Base-by-base conservation (phyloP, 306 rosid genomes). In the Albizia julibrissin region DNA sequence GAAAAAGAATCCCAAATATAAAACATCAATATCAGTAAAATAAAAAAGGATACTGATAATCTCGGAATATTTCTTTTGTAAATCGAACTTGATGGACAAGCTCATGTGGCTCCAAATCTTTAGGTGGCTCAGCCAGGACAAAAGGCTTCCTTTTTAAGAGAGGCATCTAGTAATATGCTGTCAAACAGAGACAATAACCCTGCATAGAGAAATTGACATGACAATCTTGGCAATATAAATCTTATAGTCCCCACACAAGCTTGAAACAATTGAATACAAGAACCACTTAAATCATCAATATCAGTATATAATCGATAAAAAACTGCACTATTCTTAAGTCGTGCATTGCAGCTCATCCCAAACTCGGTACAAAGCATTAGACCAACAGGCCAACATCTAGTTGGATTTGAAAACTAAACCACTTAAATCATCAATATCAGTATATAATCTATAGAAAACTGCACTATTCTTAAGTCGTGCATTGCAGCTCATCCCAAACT, bases 21-120 rank as follows among this genome's bases (percentile, higher is more conserved):
- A 40, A 29, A 21, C 29, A 66, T 34, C 33, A 44, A 33, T 21
- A 66, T 44, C 40, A 37, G 22, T 40, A 7, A 33, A 21, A 22
- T 68, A 50, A 34, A 81, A 81, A 50, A 91, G 98, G 98, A 95
- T 95, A 95, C 99, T 43, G 76, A 85, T 95, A 95, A 85, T 92
- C 90, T 71, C 74, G 91, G 75, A 93, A 92, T 73, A 95, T 88
- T 86, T 95, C 99, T 85, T 93, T 89, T 2, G 99, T 93, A 80
- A 83, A 91, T 29, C 98, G 97, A 88, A 95, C 82, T 91, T 89
- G 97, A 87, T 83, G 92, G 70, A 95, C 92, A 62, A 69, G 86
- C 81, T 93, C 99, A 31, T 88, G 80, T 61, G 88, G 86, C 86
- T 88, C 89, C 87, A 95, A 86, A 83, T 92, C 98, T 69, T 86